A percentile compares a stretch with the other conserved stretches of the same genome.
Evolutionary conservation across 139 green algal species (phyloP).

Genomic region (Chlamydomonas sp.): DNA sequence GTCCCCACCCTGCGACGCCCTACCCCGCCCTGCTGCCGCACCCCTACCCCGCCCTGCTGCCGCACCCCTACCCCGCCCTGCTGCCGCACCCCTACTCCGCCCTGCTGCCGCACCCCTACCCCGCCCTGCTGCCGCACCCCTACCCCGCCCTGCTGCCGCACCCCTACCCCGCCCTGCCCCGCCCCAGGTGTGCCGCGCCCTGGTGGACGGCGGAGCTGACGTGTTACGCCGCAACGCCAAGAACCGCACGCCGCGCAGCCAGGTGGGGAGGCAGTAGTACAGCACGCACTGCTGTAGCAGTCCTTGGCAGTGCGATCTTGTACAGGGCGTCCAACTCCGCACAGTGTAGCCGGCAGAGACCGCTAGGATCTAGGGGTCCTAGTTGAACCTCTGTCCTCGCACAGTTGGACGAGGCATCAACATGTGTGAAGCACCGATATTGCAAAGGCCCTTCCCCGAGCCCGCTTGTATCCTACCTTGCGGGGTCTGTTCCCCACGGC

Average conservation of each 20-base stretch:
- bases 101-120: too few relatives aligned
- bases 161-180: neutral
- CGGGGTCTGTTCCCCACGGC: too few relatives aligned
- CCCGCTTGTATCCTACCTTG: too few relatives aligned
- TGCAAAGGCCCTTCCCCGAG: too few relatives aligned
- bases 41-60: neutral
- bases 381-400: too few relatives aligned
- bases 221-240: conserved; percentile 67
- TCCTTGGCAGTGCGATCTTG: neutral
- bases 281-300: neutral
- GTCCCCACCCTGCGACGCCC: too few relatives aligned
- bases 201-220: conserved; percentile 63
- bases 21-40: too few relatives aligned
- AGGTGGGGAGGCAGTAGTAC: conserved; percentile 44
- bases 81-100: too few relatives aligned
- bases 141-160: neutral
- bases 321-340: neutral
- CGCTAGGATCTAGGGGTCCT: too few relatives aligned
- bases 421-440: too few relatives aligned
- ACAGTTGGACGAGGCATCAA: too few relatives aligned
- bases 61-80: neutral
- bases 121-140: neutral
- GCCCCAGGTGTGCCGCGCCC: conserved; percentile 53
- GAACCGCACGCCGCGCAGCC: conserved; percentile 63
- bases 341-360: too few relatives aligned